Evolutionary conservation across 2,329 filamentous ascomycete species (phyloP), one percentile per base, ranked within the genome.

Genomic region (Pseudopyrenochaeta lycopersici): DNA sequence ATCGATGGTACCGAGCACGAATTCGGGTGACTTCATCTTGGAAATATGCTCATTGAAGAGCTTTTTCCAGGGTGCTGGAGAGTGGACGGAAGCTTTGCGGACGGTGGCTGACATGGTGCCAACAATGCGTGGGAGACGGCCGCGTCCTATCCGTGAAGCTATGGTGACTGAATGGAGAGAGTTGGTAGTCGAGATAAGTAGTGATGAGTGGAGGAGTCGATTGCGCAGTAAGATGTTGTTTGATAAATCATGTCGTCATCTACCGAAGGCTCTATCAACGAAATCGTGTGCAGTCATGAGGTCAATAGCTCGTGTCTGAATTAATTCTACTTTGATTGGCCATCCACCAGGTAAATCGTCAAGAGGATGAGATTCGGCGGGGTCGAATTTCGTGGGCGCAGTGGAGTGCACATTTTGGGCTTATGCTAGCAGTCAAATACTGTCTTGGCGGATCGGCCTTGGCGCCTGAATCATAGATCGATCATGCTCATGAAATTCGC

Each of bases 41-140:
- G 72, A 72, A 38, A 85, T 62, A 64, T 85, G 81, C 43, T 77
- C 67, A 52, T 78, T 73, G 71, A 85, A 85, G 41, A 76, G 60
- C 18, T 75, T 61, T 56, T 80, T 81, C 83, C 83, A 85, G 59
- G 83, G 83, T 23, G 83, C 82, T 20, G 76, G 70, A 7, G 72
- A 73, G 18, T 75, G 75, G 50, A 54, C 67, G 41, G 66, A 65
- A 15, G 70, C 70, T 23, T 70, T 63, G 7, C 67, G 69, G 31
- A 80, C 74, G 39, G 79, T 81, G 27, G 78, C 74, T 39, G 80
- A 76, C 79, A 82, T 81, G 52, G 73, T 78, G 72, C 63, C 72
- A 47, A 76, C 64, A 49, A 81, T 62, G 54, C 72, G 71, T 60
- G 72, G 68, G 41, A 81, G 74, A 47, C 77, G 78, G 51, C 70